Base-by-base conservation (phyloP, 2,329 filamentous ascomycete genomes). In the Fusarium siculi region DNA sequence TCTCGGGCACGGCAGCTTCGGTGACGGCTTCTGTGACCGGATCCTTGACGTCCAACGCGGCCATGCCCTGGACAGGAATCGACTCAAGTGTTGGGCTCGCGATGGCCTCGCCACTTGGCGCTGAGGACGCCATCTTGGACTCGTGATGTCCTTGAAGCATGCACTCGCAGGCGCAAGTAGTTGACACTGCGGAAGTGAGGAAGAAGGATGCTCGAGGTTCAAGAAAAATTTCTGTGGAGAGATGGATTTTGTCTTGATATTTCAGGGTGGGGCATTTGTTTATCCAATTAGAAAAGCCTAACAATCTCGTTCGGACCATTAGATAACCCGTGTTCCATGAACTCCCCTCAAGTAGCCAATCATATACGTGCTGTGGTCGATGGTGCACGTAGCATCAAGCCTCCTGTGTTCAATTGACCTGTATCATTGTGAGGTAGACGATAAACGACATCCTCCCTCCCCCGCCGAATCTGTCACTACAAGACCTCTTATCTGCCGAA, bases 11-110 rank as follows among this genome's bases (percentile, higher is more conserved):
- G 32, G 57, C 36, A 49, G 68, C 64, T 70, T 63, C 68, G 19
- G 64, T 69, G 61, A 63, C 53, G 53, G 57, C 60, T 67, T 74
- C 63, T 10, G 68, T 63, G 72, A 72, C 67, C 63, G 71, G 71
- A 57, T 75, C 75, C 72, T 76, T 75, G 57, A 80, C 70, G 40
- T 76, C 63, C 73, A 79, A 63, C 44, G 74, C 68, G 40, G 76
- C 77, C 68, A 80, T 61, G 50, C 74, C 74, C 62, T 76, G 66
- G 32, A 74, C 53, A 42, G 76, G 72, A 49, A 69, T 63, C 32
- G 70, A 55, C 53, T 76, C 72, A 47, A 62, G 66, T 58, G 61
- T 60, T 58, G 70, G 66, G 62, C 63, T 73, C 47, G 43, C 68
- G 60, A 56, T 63, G 57, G 74, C 63, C 65, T 74, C 70, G 54